Evolutionary conservation across 140 eudicot genomes (phyloP), one percentile per base, ranked within the genome.

Genomic region (Bidens hawaiensis): DNA sequence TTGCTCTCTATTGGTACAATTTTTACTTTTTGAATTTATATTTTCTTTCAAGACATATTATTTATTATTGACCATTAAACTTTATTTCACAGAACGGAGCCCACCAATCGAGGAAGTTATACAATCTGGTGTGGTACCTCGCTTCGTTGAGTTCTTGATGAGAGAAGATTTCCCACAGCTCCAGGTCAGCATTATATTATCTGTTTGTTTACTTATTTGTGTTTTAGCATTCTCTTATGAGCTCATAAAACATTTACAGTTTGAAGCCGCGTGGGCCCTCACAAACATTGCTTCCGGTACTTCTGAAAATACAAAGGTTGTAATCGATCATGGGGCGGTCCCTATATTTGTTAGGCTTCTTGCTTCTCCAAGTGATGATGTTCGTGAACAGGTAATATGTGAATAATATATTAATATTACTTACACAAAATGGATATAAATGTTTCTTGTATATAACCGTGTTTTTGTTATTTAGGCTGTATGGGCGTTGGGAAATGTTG

Each of bases 231-330:
- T 9, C 23, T 13, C 1, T 40, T 31, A 42, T 4, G 7, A n/a
- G 26, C 74, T 48, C 22, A 48, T 33, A 10, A 21, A 17, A 49
- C 38, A 25, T 56, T 16, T 67, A 38, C 75, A 90, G 97, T 84
- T 84, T 82, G 98, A 90, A 65, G 98, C 98, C 68, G 98, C 96
- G 25, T 87, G 98, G 96, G 94, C 96, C 7, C 94, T 90, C 49
- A 87, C 98, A 41, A 84, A 87, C 77, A 84, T 90, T 73, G 91
- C 98, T 33, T 87, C 98, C 14, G 98, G 98, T 19, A 90, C 98
- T 41, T 84, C 96, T 3, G 96, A 87, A 53, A 72, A 87, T 64
- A 90, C 96, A 16, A 79, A 75, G 65, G 88, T 87, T 21, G 98
- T 90, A 30, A 74, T 87, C 56, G 87, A 90, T 64, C 91, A 84